phyloP scores from a whole-genome alignment of 768 basidiomycete species.

The Dacryopinax spathularia region DNA sequence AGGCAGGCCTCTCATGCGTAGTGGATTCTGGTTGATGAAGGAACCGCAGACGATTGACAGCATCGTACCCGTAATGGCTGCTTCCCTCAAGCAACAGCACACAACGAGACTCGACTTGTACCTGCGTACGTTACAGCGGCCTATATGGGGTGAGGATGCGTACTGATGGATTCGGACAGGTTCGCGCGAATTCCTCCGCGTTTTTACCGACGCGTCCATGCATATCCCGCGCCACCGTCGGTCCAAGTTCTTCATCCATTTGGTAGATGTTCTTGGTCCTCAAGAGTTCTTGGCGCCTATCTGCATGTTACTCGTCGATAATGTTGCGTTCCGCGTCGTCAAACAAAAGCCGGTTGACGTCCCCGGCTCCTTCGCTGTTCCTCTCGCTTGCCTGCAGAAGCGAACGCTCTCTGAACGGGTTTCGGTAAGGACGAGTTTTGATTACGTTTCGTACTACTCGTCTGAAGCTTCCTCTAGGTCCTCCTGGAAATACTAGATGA shows the following conservation, averaged over 20 bases:
- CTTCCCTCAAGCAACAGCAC: conserved; percentile 52
- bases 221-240: conserved; percentile 90
- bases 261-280: conserved; percentile 68
- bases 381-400: conserved; percentile 50
- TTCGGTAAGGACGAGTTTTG: conserved; percentile 33
- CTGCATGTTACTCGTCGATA: conserved; percentile 73
- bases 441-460: background rate
- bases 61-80: conserved; percentile 85
- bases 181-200: conserved; percentile 66
- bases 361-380: conserved; percentile 45
- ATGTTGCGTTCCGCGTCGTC: conserved; percentile 50
- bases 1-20: conserved; percentile 10
- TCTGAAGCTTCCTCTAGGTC: conserved; percentile 28
- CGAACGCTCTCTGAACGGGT: conserved; percentile 36
- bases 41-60: conserved; percentile 75
- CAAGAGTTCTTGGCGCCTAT: conserved; percentile 69
- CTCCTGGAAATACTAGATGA: conserved; percentile 55
- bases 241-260: conserved; percentile 82
- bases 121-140: conserved; percentile 25
- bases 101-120: conserved; percentile 44
- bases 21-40: background rate
- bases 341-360: conserved; percentile 50
- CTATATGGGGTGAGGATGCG: background rate
- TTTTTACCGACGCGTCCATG: conserved; percentile 85
- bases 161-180: conserved; percentile 15